These are phyloP conservation scores for Nakazawaea wyomingensis DNA, from an alignment of 805 yeast species.

Conservation along the genomic window DNA sequence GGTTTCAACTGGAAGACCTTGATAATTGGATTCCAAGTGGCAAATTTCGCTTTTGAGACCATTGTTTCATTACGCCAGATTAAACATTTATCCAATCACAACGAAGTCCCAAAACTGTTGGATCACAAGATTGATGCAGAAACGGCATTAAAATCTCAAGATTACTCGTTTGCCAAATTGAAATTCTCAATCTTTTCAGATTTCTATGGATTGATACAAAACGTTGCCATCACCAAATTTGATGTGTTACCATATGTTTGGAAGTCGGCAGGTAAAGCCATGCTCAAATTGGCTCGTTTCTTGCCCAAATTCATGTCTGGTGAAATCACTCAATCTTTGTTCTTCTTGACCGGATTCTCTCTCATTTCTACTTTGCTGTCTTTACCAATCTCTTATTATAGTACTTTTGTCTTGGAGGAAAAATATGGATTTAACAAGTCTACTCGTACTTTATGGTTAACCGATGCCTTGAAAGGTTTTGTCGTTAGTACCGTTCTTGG, in stretches of 20 bases:
- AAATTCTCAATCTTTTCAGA: slow-evolving; percentile 57
- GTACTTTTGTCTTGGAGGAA: slow-evolving; percentile 86
- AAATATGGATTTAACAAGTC: slow-evolving; percentile 89
- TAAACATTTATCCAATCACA: slow-evolving; percentile 44
- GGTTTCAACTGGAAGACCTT: slow-evolving; percentile 76
- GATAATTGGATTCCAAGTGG: slow-evolving; percentile 67
- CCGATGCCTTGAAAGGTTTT: slow-evolving; percentile 63
- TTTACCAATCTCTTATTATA: slow-evolving; percentile 69
- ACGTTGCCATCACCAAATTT: slow-evolving; percentile 49
- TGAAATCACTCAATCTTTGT: slow-evolving; percentile 65
- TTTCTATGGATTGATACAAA: slow-evolving; percentile 47
- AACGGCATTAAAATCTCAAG: slow-evolving; percentile 71
- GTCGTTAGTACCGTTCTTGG: slow-evolving; percentile 54
- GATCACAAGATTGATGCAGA: slow-evolving; percentile 63
- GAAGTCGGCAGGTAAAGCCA: slow-evolving; percentile 38
- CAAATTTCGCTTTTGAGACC: slow-evolving; percentile 70
- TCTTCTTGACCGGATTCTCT: slow-evolving; percentile 51
- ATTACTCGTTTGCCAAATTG: slow-evolving; percentile 75
- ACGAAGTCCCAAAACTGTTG: slow-evolving; percentile 61
- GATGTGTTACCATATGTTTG: slow-evolving; percentile 66
- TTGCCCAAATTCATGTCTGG: slow-evolving; percentile 34
- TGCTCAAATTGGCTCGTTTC: slow-evolving; percentile 25
- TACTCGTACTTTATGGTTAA: slow-evolving; percentile 65
- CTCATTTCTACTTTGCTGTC: slow-evolving; percentile 46
- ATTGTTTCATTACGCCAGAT: slow-evolving; percentile 77